A percentile compares a stretch with the other conserved stretches of the same genome.
Evolutionary conservation across 2,329 filamentous ascomycete genomes (phyloP).

Genomic region (Rhynchosporium agropyri): DNA sequence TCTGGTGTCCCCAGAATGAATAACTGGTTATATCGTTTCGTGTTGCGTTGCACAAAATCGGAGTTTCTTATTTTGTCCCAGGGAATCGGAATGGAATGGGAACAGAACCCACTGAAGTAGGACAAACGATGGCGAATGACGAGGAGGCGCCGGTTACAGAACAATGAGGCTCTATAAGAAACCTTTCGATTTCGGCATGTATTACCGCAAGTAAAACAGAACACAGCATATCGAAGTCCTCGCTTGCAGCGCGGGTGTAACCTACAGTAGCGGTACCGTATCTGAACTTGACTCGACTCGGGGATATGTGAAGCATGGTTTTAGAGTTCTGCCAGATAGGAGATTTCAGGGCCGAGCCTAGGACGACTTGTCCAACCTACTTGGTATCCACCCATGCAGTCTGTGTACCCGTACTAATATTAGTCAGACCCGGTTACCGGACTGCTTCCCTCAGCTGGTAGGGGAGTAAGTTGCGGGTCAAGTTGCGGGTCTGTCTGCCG

Average conservation of each 20-base stretch:
- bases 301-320: no score
- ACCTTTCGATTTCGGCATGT: neutral
- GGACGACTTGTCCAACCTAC: neutral
- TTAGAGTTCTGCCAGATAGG: no score
- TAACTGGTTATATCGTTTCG: no score
- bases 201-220: neutral
- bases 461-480: no score
- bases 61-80: neutral
- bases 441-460: no score
- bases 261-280: neutral
- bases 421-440: no score
- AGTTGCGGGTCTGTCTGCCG: no score
- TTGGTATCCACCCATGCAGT: neutral
- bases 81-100: neutral
- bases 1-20: no score
- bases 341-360: neutral
- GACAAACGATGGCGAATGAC: neutral
- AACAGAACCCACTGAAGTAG: no score
- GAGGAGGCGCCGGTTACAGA: neutral
- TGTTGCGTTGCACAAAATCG: conserved; percentile 1
- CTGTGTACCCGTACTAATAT: no score
- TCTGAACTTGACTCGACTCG: neutral
- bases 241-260: neutral
- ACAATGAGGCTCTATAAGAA: conserved; percentile 3
- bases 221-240: neutral